Base-by-base conservation (phyloP, 1,284 basidiomycete genomes). In the Peniophora sp. region DNA sequence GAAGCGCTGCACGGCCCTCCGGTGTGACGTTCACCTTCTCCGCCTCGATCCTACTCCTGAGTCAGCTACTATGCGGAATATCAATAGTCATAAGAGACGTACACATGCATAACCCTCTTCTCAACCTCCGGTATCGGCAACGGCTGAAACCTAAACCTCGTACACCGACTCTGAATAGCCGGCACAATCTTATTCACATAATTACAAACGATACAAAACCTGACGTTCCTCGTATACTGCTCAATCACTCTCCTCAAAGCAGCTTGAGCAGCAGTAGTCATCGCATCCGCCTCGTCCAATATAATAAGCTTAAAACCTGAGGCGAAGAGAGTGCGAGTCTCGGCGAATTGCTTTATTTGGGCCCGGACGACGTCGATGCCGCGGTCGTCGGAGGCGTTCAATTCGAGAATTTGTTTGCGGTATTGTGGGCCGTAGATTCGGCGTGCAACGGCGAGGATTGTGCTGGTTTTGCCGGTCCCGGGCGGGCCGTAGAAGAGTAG, bases 151-250 rank as follows among this genome's bases (percentile, higher is more conserved):
- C 94, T 78, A 73, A 99, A 99, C 35, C 96, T 79, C 2, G 97
- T 99, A 71, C 97, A 99, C 48, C 97, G 89, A 65, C 93, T 97
- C 71, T 99, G 97, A 55, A 99, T 97, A 20, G 97, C 97, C 2
- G 97, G 97, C 5, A 90, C 88, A 65, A 99, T 99, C 70, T 98
- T 98, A 81, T 99, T 99, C 67, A 99, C 97, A 61, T 99, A 99
- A 71, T 99, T 99, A 79, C 97, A 98, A 56, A 99, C 97, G 61
- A 99, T 99, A 70, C 96, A 98, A 69, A 99, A 99, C 34, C 97
- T 85, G 55, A 98, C 97, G 63, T 99, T 99, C 68, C 89, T 92
- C 6, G 97, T 99, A 67, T 97, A 98, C 61, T 97, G 95, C 69
- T 99, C 97, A 56, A 99, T 98, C 39, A 99, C 90, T 62, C 96